Evolutionary conservation across 2,329 filamentous ascomycete genomes (phyloP), one percentile per base, ranked within the genome.

Genomic region (Amylocarpus encephaloides): DNA sequence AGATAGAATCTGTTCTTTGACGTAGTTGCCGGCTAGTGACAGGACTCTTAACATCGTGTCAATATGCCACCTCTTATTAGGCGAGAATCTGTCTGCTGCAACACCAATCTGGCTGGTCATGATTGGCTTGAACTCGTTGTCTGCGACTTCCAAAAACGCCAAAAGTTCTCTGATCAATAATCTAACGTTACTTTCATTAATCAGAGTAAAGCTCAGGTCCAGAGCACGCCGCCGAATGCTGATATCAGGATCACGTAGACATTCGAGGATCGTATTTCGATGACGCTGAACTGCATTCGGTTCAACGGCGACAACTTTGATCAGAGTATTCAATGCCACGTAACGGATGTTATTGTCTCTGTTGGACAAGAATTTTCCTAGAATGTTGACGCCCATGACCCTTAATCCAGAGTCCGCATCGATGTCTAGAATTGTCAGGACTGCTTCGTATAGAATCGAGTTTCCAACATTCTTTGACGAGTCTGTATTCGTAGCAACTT

Each of bases 321-420:
- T 94, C 44, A 98, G 75, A 0, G 93, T 98, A 70, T 98, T 98
- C 46, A 98, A 76, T 15, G 93, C 93, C 46, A 98, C 93, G 65
- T 98, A 98, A 68, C 93, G 86, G 63, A 98, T 98, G 67, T 98
- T 98, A 76, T 98, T 98, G 71, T 98, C 93, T 61, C 92, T 85
- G 73, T 98, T 98, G n/a, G 91, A 85, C 55, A 98, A 72, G 71
- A 98, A 98, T 67, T 97, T 98, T 67, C 94, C 93, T 19, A 98
- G 80, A 58, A 98, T 98, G 67, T 98, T 98, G 61, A 98, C 93
- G 64, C 93, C 93, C 22, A 98, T 78, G 18, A 98, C 93, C 45
- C 94, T 80, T 56, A 98, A 73, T 33, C 93, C 92, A 9, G 93
- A 95, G 66, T 98, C 94, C 18, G 93, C 94, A 69, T 98, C 93